Conservation (phyloP, 2,329 filamentous ascomycete genomes). For the Sphaerulina musiva region DNA sequence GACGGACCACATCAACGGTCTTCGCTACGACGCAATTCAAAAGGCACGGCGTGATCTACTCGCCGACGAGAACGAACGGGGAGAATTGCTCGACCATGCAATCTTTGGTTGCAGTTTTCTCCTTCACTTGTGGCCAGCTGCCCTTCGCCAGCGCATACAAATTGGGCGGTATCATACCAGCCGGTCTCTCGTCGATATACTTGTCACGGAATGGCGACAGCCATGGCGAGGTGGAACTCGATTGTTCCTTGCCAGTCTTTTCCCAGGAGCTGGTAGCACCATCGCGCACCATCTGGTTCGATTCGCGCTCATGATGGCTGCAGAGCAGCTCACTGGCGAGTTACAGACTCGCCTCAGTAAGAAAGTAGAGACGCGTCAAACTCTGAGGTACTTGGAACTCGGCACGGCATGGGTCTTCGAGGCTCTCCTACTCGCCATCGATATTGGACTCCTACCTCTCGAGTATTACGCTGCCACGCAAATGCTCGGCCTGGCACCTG, state of each 20-base stretch:
- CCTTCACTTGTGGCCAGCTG: constrained; percentile 20
- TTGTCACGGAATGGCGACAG: constrained; percentile 14
- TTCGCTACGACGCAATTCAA: constrained; percentile 8
- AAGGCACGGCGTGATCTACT: constrained; percentile 17
- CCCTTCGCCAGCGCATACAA: constrained; percentile 21
- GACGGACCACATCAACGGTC: constrained; percentile 11
- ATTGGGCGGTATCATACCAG: constrained; percentile 23
- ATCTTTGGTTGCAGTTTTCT: constrained; percentile 14
- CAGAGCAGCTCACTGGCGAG: constrained; percentile 16
- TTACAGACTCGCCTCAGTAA: constrained; percentile 14
- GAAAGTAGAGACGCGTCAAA: constrained; percentile 10
- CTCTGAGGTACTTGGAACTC: constrained; percentile 12
- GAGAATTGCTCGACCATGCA: constrained; percentile 20
- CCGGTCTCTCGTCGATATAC: constrained; percentile 17
- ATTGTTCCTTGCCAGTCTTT: constrained; percentile 11
- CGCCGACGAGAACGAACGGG: constrained; percentile 22
- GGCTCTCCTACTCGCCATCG: constrained; percentile 17
- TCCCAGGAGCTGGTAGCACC: constrained; percentile 17
- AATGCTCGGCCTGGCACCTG: constrained; percentile 24
- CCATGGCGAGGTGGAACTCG: constrained; percentile 13
- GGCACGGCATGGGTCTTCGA: constrained; percentile 15
- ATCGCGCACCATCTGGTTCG: constrained; percentile 15
- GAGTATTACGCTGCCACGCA: constrained; percentile 25
- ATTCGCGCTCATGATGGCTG: constrained; percentile 16
- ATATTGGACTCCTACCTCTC: constrained; percentile 25